Percentiles rank a stretch among this genome's conserved stretches.
Evolutionary conservation across 1,284 basidiomycete genomes (phyloP).

Genomic region (Cystobasidium slooffiae): DNA sequence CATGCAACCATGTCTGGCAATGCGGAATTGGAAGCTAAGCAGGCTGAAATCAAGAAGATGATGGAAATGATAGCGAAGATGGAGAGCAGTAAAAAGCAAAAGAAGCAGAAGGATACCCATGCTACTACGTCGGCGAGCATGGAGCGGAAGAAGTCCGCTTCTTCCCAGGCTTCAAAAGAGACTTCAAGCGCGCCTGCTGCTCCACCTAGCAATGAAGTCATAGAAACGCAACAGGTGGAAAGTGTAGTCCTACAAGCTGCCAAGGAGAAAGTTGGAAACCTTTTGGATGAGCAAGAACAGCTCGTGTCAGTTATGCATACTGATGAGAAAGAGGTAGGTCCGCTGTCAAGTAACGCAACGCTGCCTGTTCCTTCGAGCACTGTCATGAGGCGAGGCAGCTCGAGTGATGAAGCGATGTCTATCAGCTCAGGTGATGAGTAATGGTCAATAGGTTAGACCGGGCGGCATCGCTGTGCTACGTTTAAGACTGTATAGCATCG

Average conservation of each 20-base stretch:
- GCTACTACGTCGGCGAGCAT: no score
- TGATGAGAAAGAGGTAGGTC: background rate
- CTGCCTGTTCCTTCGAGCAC: background rate
- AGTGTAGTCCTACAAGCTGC: background rate
- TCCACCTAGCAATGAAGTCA: background rate
- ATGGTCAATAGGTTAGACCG: background rate
- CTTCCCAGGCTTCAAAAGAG: background rate
- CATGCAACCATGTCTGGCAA: background rate
- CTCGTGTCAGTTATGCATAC: background rate
- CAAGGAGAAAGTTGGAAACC: background rate
- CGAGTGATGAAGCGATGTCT: constrained; percentile 26
- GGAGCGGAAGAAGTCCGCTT: background rate
- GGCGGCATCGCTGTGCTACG: background rate
- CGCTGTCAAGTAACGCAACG: background rate
- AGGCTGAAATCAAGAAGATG: constrained; percentile 43
- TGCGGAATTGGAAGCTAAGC: constrained; percentile 32
- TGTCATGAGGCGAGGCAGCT: background rate
- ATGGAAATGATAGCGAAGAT: constrained; percentile 36
- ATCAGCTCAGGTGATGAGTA: constrained; percentile 6
- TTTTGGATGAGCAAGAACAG: background rate
- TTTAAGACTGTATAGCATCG: background rate
- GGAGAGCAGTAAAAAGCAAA: constrained; percentile 39
- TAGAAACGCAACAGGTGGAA: background rate
- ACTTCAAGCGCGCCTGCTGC: background rate
- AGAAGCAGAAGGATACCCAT: background rate